These are phyloP conservation scores for Testicularia cyperi DNA, from an alignment of 1,284 basidiomycete genomes.

Conservation along the genomic window DNA sequence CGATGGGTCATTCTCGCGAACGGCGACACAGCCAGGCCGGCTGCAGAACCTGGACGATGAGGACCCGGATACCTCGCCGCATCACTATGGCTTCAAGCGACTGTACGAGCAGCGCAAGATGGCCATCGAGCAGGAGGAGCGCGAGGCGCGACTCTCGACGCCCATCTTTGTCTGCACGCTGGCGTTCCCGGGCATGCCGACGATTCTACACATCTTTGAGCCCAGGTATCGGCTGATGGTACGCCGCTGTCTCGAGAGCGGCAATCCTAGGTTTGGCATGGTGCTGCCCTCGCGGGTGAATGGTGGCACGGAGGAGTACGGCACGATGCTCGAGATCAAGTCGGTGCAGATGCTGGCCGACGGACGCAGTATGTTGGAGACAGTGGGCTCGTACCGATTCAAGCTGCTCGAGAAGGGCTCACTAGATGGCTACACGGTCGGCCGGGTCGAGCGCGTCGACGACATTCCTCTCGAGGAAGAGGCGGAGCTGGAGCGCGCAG, in stretches of 20 bases:
- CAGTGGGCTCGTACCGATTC: conserved; percentile 80
- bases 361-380: conserved; percentile 85
- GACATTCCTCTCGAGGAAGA: conserved; percentile 44
- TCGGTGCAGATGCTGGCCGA: conserved; percentile 84
- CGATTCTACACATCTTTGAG: conserved; percentile 86
- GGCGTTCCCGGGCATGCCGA: conserved; percentile 85
- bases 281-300: conserved; percentile 69
- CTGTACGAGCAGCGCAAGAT: conserved; percentile 65
- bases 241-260: conserved; percentile 78
- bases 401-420: conserved; percentile 73
- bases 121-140: conserved; percentile 73
- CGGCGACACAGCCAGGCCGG: neutral
- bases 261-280: conserved; percentile 80
- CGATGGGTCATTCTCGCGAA: neutral
- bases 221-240: conserved; percentile 89
- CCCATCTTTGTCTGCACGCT: conserved; percentile 89
- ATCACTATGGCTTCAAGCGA: conserved; percentile 32
- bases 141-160: conserved; percentile 75
- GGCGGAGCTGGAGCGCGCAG: conserved; percentile 32
- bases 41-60: conserved; percentile 17
- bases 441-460: conserved; percentile 68
- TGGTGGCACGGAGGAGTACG: conserved; percentile 69
- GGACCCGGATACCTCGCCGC: conserved; percentile 22
- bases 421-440: conserved; percentile 83
- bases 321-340: conserved; percentile 87